Percentiles rank a stretch among this genome's conserved stretches.
phyloP scores from a whole-genome alignment of 2,329 filamentous ascomycete genomes.

The Mycocentrospora acerina region DNA sequence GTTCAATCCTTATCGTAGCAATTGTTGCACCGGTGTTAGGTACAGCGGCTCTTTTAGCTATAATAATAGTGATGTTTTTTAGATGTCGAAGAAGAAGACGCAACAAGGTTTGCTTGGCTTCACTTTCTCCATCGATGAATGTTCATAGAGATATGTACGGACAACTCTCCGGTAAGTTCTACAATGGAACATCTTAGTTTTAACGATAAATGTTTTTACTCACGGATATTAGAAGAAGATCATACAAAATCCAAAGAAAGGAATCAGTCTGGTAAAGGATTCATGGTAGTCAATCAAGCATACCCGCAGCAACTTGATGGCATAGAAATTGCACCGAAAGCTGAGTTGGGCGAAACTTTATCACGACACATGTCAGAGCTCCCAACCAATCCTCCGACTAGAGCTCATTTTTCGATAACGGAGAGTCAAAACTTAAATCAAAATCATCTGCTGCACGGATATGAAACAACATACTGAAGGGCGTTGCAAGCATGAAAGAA shows the following conservation, averaged over 20 bases:
- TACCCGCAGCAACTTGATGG: slow-evolving; percentile 20
- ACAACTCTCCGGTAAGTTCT: slow-evolving; percentile 18
- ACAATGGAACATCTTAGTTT: background rate
- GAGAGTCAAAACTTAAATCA: too few relatives aligned
- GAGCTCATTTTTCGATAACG: slow-evolving; percentile 3
- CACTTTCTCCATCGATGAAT: slow-evolving; percentile 26
- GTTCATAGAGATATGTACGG: slow-evolving; percentile 28
- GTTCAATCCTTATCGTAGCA: slow-evolving; percentile 11
- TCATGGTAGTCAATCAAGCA: slow-evolving; percentile 6
- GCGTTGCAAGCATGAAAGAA: too few relatives aligned
- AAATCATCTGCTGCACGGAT: too few relatives aligned
- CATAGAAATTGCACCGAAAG: slow-evolving; percentile 10
- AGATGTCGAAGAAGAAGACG: slow-evolving; percentile 12
- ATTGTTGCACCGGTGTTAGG: slow-evolving; percentile 29
- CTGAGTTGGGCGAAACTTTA: slow-evolving; percentile 15
- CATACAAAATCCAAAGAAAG: too few relatives aligned
- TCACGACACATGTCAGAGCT: slow-evolving; percentile 20
- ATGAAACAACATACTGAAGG: too few relatives aligned
- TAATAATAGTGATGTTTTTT: slow-evolving; percentile 10
- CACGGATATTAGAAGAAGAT: too few relatives aligned
- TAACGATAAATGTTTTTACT: too few relatives aligned
- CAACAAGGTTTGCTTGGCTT: slow-evolving; percentile 22
- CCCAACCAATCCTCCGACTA: slow-evolving; percentile 5
- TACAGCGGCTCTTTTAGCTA: slow-evolving; percentile 12
- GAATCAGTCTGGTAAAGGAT: too few relatives aligned